Percentiles rank a stretch among this genome's conserved stretches.
phyloP scores from a whole-genome alignment of 2,329 filamentous ascomycete genomes.

The Microdochium paspali region DNA sequence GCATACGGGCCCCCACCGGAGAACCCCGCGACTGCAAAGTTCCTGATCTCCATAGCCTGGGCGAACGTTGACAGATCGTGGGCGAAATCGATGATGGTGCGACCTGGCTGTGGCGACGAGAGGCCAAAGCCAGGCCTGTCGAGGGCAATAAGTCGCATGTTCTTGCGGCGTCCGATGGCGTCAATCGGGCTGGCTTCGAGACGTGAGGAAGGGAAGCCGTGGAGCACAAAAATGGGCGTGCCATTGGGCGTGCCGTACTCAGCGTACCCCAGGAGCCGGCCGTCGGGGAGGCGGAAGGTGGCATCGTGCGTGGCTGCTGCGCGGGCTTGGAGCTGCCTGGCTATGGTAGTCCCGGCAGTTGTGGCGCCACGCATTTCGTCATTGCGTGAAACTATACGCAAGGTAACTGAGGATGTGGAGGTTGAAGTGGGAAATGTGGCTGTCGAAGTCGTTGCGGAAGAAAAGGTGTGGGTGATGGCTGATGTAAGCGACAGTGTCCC shows the following conservation, averaged over 20 bases:
- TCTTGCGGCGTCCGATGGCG: constrained; percentile 11
- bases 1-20: constrained; percentile 27
- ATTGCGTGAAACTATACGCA: too few relatives aligned
- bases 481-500: too few relatives aligned
- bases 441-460: too few relatives aligned
- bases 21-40: constrained; percentile 22
- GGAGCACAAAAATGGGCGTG: constrained; percentile 27
- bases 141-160: constrained; percentile 24
- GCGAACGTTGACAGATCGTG: constrained; percentile 22
- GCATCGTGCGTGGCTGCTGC: neutral
- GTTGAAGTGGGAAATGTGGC: too few relatives aligned
- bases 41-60: constrained; percentile 9
- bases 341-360: neutral
- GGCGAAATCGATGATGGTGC: constrained; percentile 22
- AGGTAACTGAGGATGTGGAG: too few relatives aligned
- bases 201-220: constrained; percentile 31
- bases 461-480: too few relatives aligned
- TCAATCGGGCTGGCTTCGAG: constrained; percentile 22
- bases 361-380: too few relatives aligned
- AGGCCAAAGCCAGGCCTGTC: constrained; percentile 33
- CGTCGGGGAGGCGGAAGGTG: constrained; percentile 25
- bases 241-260: constrained; percentile 23
- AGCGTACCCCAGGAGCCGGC: constrained; percentile 28
- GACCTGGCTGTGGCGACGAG: constrained; percentile 22
- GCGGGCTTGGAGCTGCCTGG: neutral